Evolutionary conservation across 2,329 filamentous ascomycete genomes (phyloP).

Genomic region (Epichloe aotearoae): DNA sequence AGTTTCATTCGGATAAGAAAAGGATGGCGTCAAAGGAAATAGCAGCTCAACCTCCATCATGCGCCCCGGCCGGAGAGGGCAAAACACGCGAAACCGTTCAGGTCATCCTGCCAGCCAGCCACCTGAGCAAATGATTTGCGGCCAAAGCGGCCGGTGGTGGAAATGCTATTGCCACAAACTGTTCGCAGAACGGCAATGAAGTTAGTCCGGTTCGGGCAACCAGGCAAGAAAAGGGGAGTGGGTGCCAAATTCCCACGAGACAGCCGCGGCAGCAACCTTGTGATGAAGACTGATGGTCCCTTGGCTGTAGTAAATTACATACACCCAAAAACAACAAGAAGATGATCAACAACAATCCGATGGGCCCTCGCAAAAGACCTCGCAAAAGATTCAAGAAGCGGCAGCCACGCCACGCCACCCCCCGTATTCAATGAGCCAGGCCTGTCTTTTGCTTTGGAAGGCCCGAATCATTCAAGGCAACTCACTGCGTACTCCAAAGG

Average conservation of each 20-base stretch:
- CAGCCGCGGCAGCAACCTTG: background rate
- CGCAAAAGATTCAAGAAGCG: background rate
- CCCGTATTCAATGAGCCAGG: background rate
- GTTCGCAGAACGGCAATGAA: background rate
- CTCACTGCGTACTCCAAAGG: background rate
- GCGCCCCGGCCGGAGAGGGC: background rate
- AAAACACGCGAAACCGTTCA: background rate
- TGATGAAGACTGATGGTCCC: too few species aligned
- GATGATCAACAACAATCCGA: too few species aligned
- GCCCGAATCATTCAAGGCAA: conserved; percentile 1
- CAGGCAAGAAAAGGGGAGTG: background rate
- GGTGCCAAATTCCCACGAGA: background rate
- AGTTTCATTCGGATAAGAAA: conserved; percentile 3
- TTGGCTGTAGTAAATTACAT: background rate
- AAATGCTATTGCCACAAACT: background rate
- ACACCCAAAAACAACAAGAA: background rate
- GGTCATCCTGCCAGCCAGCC: background rate
- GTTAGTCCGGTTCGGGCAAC: background rate
- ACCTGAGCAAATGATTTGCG: background rate
- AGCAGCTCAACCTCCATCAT: background rate
- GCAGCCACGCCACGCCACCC: background rate
- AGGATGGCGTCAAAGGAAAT: background rate
- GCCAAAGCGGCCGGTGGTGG: background rate
- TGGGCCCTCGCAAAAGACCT: background rate
- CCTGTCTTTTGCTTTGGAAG: background rate